Evolutionary conservation across 2,329 filamentous ascomycete genomes (phyloP).

Genomic region (Diaporthe velutina): DNA sequence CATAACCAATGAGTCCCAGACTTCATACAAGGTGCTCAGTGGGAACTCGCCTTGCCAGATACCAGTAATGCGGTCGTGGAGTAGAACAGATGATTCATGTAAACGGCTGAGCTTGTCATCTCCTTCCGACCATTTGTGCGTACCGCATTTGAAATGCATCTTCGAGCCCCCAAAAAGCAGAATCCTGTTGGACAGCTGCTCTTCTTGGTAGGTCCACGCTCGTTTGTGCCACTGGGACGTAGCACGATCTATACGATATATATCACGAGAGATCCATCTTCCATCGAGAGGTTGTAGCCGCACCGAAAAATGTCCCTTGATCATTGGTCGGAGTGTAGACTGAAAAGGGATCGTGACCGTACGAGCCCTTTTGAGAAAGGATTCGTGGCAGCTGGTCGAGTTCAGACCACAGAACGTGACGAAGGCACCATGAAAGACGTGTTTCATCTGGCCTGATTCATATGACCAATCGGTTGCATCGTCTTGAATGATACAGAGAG

Average conservation of each 20-base stretch:
- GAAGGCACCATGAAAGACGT: not conserved
- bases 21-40: not conserved
- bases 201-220: not conserved
- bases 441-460: not conserved
- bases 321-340: not conserved
- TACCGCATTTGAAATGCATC: not conserved
- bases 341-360: not conserved
- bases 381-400: not conserved
- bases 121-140: not conserved
- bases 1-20: not conserved
- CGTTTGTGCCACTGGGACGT: not conserved
- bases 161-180: not conserved
- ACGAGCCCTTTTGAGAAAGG: not conserved
- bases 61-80: not conserved
- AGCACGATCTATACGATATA: not conserved
- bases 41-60: not conserved
- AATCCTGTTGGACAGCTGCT: not conserved
- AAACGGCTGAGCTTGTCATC: not conserved
- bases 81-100: no score
- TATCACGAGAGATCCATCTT: rapidly evolving
- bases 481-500: conserved; percentile 5
- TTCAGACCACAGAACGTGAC: not conserved
- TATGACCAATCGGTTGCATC: not conserved
- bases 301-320: not conserved
- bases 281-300: not conserved